Evolutionary conservation across 192 early-diverging fungal species (phyloP), one percentile per base, ranked within the genome.

Genomic region (Coemansia sp.): DNA sequence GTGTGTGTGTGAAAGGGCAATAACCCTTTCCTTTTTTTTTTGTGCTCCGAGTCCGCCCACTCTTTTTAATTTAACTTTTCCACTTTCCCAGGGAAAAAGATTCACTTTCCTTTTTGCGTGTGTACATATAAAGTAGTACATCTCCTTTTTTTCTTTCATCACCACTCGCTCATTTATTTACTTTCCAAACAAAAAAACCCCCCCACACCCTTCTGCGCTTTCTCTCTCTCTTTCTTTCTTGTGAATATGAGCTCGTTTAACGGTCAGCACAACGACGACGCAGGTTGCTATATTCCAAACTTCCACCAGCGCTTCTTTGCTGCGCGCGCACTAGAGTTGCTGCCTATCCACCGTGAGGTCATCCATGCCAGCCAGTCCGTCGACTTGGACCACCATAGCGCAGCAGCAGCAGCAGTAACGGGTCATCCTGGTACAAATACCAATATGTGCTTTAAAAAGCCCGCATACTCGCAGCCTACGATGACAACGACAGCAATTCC

Each of bases 271-370:
- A 45, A 20, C 32, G 59, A 60, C 35, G 36, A n/a, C n/a, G n/a
- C 66, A 35, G 14, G 40, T 29, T 43, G 36, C 17, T 59, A 51
- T 40, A 31, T 39, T 11, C 39, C 36, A 7, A 60, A 37, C 6
- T 36, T 36, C 8, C 65, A 74, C 4, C 71, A 62, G 31, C 51
- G 65, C 27, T 74, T 74, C 39, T 74, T 74, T 56, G 71, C 54
- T 12, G 6, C 71, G 5, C 71, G 71, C 3, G 42, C 59, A 9
- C 38, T 19, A 3, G 71, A 66, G 37, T 43, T 74, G 11, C 41
- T 74, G 29, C 65, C 71, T 17, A 74, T 74, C 10, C 65, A 47
- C 12, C 59, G 71, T 8, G 71, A 74, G 39, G 40, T 74, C 19
- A 74, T 74, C 37, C 47, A 49, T 24, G 24, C 9, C 47, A 49